These are phyloP conservation scores for Chalciporus chontae DNA, from an alignment of 768 basidiomycete genomes.

Conservation along the genomic window DNA sequence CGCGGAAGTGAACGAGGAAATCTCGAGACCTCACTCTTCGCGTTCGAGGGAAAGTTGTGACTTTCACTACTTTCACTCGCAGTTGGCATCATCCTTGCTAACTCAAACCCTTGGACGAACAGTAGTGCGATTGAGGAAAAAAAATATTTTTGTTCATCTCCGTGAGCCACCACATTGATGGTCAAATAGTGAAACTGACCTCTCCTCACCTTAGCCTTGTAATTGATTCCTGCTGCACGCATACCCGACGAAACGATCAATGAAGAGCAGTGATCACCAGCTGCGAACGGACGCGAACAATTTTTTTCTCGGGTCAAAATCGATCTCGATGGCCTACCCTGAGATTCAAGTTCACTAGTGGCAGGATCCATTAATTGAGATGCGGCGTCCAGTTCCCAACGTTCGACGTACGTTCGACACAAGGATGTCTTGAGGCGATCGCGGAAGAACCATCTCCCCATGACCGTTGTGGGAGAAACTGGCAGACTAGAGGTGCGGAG, in stretches of 20 bases:
- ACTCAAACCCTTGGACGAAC: constrained; percentile 6
- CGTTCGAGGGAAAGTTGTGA: constrained; percentile 52
- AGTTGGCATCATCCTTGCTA: constrained; percentile 36
- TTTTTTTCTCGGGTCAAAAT: constrained; percentile 9
- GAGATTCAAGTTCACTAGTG: constrained; percentile 4
- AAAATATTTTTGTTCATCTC: constrained; percentile 31
- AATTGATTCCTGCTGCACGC: background rate
- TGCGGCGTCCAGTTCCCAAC: background rate
- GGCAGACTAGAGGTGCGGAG: background rate
- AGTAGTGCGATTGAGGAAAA: constrained; percentile 16
- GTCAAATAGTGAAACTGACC: constrained; percentile 24
- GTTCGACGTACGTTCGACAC: constrained; percentile 11
- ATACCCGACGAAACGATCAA: constrained; percentile 11
- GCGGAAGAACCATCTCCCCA: constrained; percentile 9
- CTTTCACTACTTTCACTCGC: constrained; percentile 45
- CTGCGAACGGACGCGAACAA: constrained; percentile 6
- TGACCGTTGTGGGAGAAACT: constrained; percentile 13
- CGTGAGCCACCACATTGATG: constrained; percentile 18
- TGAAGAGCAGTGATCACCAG: constrained; percentile 15
- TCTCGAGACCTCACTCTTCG: background rate
- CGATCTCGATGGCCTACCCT: constrained; percentile 11
- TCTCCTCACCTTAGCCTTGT: constrained; percentile 5
- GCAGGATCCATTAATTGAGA: constrained; percentile 23
- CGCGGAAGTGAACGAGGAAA: constrained; percentile 1
- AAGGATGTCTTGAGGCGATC: constrained; percentile 28